A percentile compares a stretch with the other conserved stretches of the same genome.
These are phyloP conservation scores for Hypoxylon sp. DNA, from an alignment of 2,329 filamentous ascomycete genomes.

Conservation along the genomic window DNA sequence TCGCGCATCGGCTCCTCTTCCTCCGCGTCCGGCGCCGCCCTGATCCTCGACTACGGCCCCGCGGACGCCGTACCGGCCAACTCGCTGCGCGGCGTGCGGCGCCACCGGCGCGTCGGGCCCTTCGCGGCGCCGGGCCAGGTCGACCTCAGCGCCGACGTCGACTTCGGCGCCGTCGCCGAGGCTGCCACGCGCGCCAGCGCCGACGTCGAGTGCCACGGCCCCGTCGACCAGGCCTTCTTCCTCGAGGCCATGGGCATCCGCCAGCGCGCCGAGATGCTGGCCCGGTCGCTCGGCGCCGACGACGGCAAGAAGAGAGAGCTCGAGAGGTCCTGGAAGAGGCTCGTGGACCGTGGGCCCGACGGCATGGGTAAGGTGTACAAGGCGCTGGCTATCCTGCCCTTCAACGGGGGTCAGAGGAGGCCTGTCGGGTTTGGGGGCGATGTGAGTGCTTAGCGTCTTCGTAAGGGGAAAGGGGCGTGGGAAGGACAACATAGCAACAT, in stretches of 20 bases:
- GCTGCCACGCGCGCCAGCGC: slow-evolving; percentile 77
- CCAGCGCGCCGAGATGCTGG: slow-evolving; percentile 75
- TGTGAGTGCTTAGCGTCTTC: slow-evolving; percentile 48
- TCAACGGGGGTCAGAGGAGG: slow-evolving; percentile 74
- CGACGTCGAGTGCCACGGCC: slow-evolving; percentile 90
- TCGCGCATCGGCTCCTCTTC: slow-evolving; percentile 77
- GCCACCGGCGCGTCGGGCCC: slow-evolving; percentile 78
- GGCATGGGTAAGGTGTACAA: slow-evolving; percentile 98
- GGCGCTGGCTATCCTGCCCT: slow-evolving; percentile 86
- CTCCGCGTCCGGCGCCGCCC: slow-evolving; percentile 73
- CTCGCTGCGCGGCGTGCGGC: slow-evolving; percentile 86
- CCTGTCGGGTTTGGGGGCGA: slow-evolving; percentile 93
- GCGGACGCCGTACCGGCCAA: slow-evolving; percentile 80
- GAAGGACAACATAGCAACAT: background rate
- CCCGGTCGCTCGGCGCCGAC: slow-evolving; percentile 52
- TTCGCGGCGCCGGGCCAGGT: slow-evolving; percentile 82
- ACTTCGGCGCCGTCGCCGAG: slow-evolving; percentile 88
- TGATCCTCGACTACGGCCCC: slow-evolving; percentile 97
- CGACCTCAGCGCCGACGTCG: slow-evolving; percentile 87
- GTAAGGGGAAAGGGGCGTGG: background rate
- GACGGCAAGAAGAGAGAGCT: slow-evolving; percentile 56
- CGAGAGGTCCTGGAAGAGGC: slow-evolving; percentile 77
- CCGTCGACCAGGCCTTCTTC: slow-evolving; percentile 84
- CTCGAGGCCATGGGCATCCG: slow-evolving; percentile 82
- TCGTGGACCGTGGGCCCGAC: slow-evolving; percentile 81